phyloP scores from a whole-genome alignment of 768 basidiomycete species.

The Tricholoma furcatifolium region DNA sequence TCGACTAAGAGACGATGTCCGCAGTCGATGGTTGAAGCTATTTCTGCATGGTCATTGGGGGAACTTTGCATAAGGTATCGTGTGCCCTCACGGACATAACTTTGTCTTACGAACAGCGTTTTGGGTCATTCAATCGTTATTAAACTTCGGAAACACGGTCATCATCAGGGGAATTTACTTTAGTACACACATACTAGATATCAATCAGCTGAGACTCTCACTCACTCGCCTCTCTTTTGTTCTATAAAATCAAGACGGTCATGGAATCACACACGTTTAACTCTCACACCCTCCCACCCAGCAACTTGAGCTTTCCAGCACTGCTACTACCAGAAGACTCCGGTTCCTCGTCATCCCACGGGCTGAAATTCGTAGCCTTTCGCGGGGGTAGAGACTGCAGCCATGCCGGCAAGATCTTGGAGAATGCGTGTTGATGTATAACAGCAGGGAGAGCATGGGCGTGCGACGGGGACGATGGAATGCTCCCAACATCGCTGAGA shows the following conservation, averaged over 20 bases:
- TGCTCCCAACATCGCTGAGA: slow-evolving; percentile 72
- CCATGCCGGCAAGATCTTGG: slow-evolving; percentile 58
- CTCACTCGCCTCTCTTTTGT: slow-evolving; percentile 13
- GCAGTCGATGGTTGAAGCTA: too few relatives aligned
- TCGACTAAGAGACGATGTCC: too few relatives aligned
- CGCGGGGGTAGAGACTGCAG: slow-evolving; percentile 63
- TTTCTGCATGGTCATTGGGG: too few relatives aligned
- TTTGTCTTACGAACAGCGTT: background rate
- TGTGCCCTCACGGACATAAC: background rate
- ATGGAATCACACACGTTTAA: slow-evolving; percentile 15
- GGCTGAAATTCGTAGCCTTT: slow-evolving; percentile 75
- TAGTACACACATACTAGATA: slow-evolving; percentile 19
- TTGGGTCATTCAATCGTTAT: slow-evolving; percentile 13
- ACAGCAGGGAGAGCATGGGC: slow-evolving; percentile 36
- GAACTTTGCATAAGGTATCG: too few relatives aligned
- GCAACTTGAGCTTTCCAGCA: slow-evolving; percentile 16
- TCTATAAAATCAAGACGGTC: slow-evolving; percentile 18
- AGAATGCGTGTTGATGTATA: slow-evolving; percentile 22
- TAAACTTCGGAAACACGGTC: slow-evolving; percentile 12
- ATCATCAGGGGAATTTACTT: slow-evolving; percentile 12
- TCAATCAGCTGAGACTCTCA: slow-evolving; percentile 14
- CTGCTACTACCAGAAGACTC: slow-evolving; percentile 10
- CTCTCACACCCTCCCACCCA: slow-evolving; percentile 2
- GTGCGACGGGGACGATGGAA: slow-evolving; percentile 66
- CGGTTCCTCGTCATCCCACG: slow-evolving; percentile 76